A percentile compares a stretch with the other conserved stretches of the same genome.
phyloP scores from a whole-genome alignment of 2,329 filamentous ascomycete genomes.

The Penicillium corylophilum region DNA sequence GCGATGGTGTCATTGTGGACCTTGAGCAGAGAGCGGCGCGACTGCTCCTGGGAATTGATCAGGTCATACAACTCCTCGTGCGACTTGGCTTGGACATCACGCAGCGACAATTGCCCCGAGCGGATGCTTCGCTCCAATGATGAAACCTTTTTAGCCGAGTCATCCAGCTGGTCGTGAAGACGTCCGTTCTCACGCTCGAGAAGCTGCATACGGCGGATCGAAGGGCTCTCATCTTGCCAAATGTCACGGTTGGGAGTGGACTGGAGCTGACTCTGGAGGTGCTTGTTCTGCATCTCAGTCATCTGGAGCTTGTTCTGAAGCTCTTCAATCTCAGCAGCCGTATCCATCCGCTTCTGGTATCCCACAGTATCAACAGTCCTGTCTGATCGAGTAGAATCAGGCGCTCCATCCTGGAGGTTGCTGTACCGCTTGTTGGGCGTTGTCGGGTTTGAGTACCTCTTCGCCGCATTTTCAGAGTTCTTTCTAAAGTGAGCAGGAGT shows the following conservation, averaged over 20 bases:
- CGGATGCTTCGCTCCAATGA: conserved; percentile 82
- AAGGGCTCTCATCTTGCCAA: conserved; percentile 73
- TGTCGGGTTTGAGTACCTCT: conserved; percentile 70
- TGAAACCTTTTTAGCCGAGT: conserved; percentile 89
- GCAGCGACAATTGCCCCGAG: conserved; percentile 81
- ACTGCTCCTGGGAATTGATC: conserved; percentile 89
- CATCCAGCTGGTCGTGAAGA: conserved; percentile 90
- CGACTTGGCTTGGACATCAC: conserved; percentile 88
- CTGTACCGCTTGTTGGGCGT: conserved; percentile 71
- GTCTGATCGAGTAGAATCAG: conserved; percentile 81
- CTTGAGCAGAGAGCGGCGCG: conserved; percentile 75
- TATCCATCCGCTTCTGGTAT: conserved; percentile 85
- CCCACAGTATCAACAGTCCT: conserved; percentile 78
- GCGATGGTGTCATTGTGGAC: conserved; percentile 81
- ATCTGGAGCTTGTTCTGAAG: conserved; percentile 92
- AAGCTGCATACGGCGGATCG: conserved; percentile 78
- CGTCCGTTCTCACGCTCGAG: conserved; percentile 88
- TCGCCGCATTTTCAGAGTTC: conserved; percentile 55
- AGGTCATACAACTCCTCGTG: conserved; percentile 93
- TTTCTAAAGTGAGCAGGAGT: conserved; percentile 71
- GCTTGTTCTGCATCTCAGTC: conserved; percentile 90
- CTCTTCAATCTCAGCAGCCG: conserved; percentile 86
- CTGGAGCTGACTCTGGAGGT: conserved; percentile 83
- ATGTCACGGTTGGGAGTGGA: conserved; percentile 60
- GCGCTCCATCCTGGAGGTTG: conserved; percentile 60